Evolutionary conservation across 129 eudicot species (phyloP).

Genomic region (Flaveria sonorensis): DNA sequence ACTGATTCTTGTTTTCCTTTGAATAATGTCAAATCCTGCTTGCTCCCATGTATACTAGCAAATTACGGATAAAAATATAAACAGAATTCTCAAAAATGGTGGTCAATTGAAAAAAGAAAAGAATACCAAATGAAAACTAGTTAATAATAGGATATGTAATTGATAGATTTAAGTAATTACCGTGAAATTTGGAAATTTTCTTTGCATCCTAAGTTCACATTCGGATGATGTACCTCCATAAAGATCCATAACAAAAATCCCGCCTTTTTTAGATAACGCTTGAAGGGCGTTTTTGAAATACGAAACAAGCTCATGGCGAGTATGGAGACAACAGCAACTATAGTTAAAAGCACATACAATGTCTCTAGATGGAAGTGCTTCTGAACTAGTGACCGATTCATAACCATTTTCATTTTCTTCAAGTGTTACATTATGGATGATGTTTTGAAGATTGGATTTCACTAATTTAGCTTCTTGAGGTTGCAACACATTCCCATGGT

Average conservation of each 20-base stretch:
- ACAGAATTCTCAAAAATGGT: background rate
- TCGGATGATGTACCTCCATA: slow-evolving; percentile 98
- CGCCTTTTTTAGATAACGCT: slow-evolving; percentile 71
- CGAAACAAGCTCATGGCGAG: slow-evolving; percentile 71
- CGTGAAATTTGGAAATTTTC: slow-evolving; percentile 88
- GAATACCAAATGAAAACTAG: background rate
- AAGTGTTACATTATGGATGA: slow-evolving; percentile 44
- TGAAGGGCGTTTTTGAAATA: slow-evolving; percentile 75
- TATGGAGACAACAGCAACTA: slow-evolving; percentile 96
- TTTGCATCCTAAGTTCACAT: slow-evolving; percentile 80
- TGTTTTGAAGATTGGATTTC: slow-evolving; percentile 43
- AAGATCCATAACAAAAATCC: slow-evolving; percentile 95
- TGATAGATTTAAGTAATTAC: slow-evolving; percentile 36
- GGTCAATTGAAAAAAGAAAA: background rate
- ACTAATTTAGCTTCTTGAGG: slow-evolving; percentile 71
- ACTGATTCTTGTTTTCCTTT: slow-evolving; percentile 92
- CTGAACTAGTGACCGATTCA: slow-evolving; percentile 28
- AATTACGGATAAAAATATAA: background rate
- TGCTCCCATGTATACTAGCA: slow-evolving; percentile 93
- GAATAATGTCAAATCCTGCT: slow-evolving; percentile 83
- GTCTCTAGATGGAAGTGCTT: slow-evolving; percentile 69
- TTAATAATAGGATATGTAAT: background rate
- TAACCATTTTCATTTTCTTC: slow-evolving; percentile 44
- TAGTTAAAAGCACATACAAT: slow-evolving; percentile 93
- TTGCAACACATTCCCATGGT: slow-evolving; percentile 94